Conservation (phyloP, 2,329 filamentous ascomycete species). For the Chaetomium sp. region DNA sequence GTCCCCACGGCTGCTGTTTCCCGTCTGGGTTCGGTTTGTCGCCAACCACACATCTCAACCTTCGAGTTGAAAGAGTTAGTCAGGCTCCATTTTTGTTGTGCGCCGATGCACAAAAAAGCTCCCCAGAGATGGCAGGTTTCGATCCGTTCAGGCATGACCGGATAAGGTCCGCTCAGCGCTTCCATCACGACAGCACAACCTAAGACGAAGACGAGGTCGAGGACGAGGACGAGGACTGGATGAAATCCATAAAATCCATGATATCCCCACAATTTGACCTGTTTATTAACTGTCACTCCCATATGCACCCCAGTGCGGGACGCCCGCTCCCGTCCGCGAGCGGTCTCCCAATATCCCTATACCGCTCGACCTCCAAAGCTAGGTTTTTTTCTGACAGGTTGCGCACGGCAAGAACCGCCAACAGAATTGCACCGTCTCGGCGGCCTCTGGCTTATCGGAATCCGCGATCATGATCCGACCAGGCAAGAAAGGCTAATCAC, state of each 20-base stretch:
- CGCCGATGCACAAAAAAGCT: conserved; percentile 10
- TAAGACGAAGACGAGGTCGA: background rate
- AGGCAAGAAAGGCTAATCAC: conserved; percentile 24
- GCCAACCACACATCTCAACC: conserved; percentile 15
- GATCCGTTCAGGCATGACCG: conserved; percentile 1
- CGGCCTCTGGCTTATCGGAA: conserved; percentile 27
- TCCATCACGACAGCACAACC: conserved; percentile 7
- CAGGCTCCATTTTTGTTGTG: conserved; percentile 11
- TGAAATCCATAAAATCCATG: background rate
- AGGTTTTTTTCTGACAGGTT: conserved; percentile 3
- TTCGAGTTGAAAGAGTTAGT: conserved; percentile 1
- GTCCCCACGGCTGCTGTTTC: conserved; percentile 20
- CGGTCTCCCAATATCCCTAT: conserved; percentile 2
- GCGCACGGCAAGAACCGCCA: conserved; percentile 22
- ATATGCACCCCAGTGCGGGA: conserved; percentile 20
- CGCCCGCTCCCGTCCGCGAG: conserved; percentile 12
- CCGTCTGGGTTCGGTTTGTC: conserved; percentile 13
- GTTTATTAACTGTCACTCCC: background rate
- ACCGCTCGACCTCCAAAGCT: background rate
- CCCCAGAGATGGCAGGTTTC: conserved; percentile 6
- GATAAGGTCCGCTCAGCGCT: background rate
- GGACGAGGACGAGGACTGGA: background rate
- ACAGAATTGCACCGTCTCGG: background rate
- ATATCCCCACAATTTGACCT: conserved; percentile 16
- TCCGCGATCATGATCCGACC: conserved; percentile 28